These are phyloP conservation scores for Ustilago bromivora DNA, from an alignment of 1,284 basidiomycete genomes.

Conservation along the genomic window DNA sequence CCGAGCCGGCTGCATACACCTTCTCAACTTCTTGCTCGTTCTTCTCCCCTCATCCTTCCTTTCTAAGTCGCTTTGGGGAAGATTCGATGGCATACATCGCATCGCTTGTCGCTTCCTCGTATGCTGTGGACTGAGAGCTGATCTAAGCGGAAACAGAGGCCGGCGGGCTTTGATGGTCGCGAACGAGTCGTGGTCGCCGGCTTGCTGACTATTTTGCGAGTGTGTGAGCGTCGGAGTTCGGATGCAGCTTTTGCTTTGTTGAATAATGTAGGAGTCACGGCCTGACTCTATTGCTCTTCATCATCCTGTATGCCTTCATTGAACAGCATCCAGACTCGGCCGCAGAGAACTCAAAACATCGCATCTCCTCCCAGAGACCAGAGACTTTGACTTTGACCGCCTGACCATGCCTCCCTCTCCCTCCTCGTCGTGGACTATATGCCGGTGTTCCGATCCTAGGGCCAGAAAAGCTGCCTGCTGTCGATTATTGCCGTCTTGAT, in stretches of 20 bases:
- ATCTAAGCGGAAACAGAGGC: neutral
- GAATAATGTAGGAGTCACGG: neutral
- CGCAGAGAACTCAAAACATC: slow-evolving; percentile 4
- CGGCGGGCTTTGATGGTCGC: neutral
- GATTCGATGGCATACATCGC: neutral
- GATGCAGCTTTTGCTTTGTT: neutral
- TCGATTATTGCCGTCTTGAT: neutral
- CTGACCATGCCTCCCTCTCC: neutral
- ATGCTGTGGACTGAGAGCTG: neutral
- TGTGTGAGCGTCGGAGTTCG: slow-evolving; percentile 11
- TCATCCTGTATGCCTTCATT: no score
- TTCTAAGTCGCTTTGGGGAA: neutral
- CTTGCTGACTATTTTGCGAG: neutral
- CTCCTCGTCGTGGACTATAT: neutral
- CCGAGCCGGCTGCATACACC: slow-evolving; percentile 17
- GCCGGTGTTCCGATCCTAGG: neutral
- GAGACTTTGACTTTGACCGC: neutral
- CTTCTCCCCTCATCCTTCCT: neutral
- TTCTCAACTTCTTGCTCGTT: neutral
- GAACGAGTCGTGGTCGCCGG: slow-evolving; percentile 1
- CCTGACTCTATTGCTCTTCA: neutral
- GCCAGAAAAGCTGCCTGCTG: neutral
- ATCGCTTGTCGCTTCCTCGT: neutral
- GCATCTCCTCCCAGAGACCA: neutral
- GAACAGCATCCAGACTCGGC: neutral